These are phyloP conservation scores for Hemisphaericaspora xylanilytica DNA, from an alignment of 1,139 yeast genomes.

Conservation along the genomic window DNA sequence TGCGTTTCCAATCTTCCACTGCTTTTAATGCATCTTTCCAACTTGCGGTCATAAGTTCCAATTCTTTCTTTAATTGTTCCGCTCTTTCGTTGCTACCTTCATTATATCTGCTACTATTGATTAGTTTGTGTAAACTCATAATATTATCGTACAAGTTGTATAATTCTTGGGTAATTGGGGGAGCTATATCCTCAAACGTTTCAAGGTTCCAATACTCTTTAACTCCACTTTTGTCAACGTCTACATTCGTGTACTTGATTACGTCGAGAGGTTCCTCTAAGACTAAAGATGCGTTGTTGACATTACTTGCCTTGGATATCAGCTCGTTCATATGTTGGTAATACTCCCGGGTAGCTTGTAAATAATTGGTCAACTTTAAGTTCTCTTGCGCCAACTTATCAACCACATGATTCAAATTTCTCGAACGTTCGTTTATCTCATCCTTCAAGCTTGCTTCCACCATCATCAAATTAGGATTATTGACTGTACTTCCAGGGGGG, in stretches of 20 bases:
- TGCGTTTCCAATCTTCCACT: slow-evolving; percentile 47
- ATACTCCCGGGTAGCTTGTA: slow-evolving; percentile 32
- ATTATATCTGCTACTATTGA: slow-evolving; percentile 4
- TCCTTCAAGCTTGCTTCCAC: slow-evolving; percentile 23
- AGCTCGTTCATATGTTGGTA: slow-evolving; percentile 21
- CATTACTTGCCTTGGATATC: slow-evolving; percentile 10
- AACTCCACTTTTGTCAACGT: slow-evolving; percentile 20
- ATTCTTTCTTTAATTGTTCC: slow-evolving; percentile 33
- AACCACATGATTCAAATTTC: slow-evolving; percentile 38
- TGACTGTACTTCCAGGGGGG: slow-evolving; percentile 12
- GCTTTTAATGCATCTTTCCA: slow-evolving; percentile 48
- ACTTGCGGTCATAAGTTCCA: slow-evolving; percentile 35
- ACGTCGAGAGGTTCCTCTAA: slow-evolving; percentile 36
- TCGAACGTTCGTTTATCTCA: slow-evolving; percentile 37
- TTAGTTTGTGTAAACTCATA: slow-evolving; percentile 13
- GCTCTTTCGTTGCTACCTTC: slow-evolving; percentile 7
- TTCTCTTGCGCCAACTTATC: slow-evolving; percentile 43
- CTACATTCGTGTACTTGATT: slow-evolving; percentile 26
- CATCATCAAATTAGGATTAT: slow-evolving; percentile 7
- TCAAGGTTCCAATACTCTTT: slow-evolving; percentile 31
- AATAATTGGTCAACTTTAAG: slow-evolving; percentile 33
- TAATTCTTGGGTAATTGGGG: slow-evolving; percentile 33
- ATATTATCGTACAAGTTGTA: slow-evolving; percentile 29
- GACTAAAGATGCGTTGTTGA: slow-evolving; percentile 16
- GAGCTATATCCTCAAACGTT: slow-evolving; percentile 35